A percentile compares a stretch with the other conserved stretches of the same genome.
Conservation (phyloP, 2,329 filamentous ascomycete species). For the Neonectria ditissima region DNA sequence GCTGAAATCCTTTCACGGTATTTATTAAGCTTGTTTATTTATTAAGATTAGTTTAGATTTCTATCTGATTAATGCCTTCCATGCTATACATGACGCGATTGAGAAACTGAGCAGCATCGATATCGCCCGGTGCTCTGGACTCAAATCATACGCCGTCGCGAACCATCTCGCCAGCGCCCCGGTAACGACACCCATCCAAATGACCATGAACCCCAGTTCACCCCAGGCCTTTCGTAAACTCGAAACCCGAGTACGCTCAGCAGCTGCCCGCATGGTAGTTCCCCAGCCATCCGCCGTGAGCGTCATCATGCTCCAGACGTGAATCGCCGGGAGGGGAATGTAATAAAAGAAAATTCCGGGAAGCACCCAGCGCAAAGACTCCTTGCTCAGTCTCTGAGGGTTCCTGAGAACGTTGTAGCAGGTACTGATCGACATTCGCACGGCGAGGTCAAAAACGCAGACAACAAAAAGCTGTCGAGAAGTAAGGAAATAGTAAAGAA, state of each 20-base stretch:
- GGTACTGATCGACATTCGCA: constrained; percentile 27
- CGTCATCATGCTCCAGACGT: constrained; percentile 43
- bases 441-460: constrained; percentile 30
- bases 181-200: constrained; percentile 41
- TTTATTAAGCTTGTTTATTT: background rate
- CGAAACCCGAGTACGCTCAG: constrained; percentile 31
- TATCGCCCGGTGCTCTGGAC: background rate
- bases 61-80: background rate
- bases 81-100: background rate
- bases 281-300: constrained; percentile 43
- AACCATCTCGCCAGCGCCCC: constrained; percentile 25
- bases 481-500: constrained; percentile 40
- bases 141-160: constrained; percentile 1
- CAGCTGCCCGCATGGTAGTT: constrained; percentile 41
- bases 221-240: constrained; percentile 37
- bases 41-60: too few relatives aligned
- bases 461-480: constrained; percentile 32
- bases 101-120: background rate
- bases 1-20: too few relatives aligned
- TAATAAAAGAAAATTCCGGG: constrained; percentile 44
- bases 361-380: constrained; percentile 35
- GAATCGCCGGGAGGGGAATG: constrained; percentile 40
- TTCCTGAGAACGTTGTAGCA: constrained; percentile 40
- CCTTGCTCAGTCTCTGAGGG: constrained; percentile 35
- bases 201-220: constrained; percentile 42